Base-by-base conservation (phyloP, 208 protist genomes). In the Strigomonas culicis region DNA sequence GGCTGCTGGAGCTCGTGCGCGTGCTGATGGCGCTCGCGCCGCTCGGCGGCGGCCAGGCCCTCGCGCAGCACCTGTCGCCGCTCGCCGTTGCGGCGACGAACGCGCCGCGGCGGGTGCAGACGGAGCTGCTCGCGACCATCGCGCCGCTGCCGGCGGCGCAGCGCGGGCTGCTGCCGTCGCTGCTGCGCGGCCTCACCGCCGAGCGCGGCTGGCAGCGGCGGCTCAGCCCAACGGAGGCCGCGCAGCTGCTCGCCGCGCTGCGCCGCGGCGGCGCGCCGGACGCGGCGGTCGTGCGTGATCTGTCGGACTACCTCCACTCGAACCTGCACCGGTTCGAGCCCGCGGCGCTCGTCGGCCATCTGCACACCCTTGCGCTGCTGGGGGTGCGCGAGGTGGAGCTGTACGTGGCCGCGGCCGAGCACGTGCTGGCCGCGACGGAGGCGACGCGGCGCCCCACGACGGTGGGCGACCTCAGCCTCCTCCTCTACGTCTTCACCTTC, bases 401-500 rank as follows among this genome's bases (percentile, higher is more conserved):
- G 51, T 92, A 81, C 11, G 28, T 49, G 49, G 19, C n/a, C 49
- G 63, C 34, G n/a, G 27, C 22, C 32, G 32, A 53, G 30, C 25
- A 15, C 11, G 46, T 49, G 27, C 44, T 43, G n/a, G 41, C 10
- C n/a, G 22, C 63, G 2, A 53, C 46, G 10, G 10, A 10, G 25
- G 17, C 36, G 21, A 25, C 25, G 13, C 8, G 8, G 43, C 6
- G 6, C 6, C 21, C 32, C 75, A 84, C 72, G 39, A 89, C 78
- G 1, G 86, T 89, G 47, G 77, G 88, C 50, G 89, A 95, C 66
- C 77, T 95, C 22, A 79, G 75, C 24, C 59, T 80, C 60, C 75
- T 93, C 24, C 83, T 95, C 61, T 93, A 85, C 65, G 76, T 69
- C 57, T 88, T 93, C 66, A 95, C 89, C 4, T 90, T 86, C 72